These are phyloP conservation scores for Venturia pyrina DNA, from an alignment of 2,329 filamentous ascomycete genomes.

Conservation along the genomic window DNA sequence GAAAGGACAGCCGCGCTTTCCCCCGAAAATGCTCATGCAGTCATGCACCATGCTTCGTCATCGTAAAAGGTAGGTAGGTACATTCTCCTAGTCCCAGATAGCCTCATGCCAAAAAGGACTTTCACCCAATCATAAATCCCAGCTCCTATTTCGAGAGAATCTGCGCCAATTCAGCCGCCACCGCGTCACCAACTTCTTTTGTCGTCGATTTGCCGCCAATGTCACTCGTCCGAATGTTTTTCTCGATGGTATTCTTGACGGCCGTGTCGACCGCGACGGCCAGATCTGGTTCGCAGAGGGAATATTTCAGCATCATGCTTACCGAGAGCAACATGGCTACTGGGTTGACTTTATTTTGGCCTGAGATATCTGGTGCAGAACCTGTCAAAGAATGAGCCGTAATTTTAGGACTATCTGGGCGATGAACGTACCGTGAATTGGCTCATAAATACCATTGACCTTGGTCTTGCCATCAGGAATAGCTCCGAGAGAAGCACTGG, in stretches of 20 bases:
- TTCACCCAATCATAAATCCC: not conserved
- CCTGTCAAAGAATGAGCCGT: slow-evolving; percentile 36
- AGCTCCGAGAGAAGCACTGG: slow-evolving; percentile 76
- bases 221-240: slow-evolving; percentile 69
- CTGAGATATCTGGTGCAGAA: slow-evolving; percentile 86
- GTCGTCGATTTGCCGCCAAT: slow-evolving; percentile 71
- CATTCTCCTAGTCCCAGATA: too few relatives aligned
- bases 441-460: slow-evolving; percentile 94
- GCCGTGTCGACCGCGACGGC: slow-evolving; percentile 72
- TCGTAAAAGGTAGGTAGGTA: not conserved
- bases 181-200: slow-evolving; percentile 69
- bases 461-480: slow-evolving; percentile 75
- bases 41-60: not conserved
- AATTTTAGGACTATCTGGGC: not conserved
- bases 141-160: slow-evolving; percentile 4
- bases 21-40: not conserved
- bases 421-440: slow-evolving; percentile 69
- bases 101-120: not conserved
- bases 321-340: slow-evolving; percentile 85
- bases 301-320: slow-evolving; percentile 95
- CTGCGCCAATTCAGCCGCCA: slow-evolving; percentile 55
- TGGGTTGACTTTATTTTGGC: slow-evolving; percentile 84
- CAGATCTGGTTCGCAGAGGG: slow-evolving; percentile 67
- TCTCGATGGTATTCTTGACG: slow-evolving; percentile 69
- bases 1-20: not conserved